Conservation (phyloP, 2,329 filamentous ascomycete species). For the Ciborinia camelliae region DNA sequence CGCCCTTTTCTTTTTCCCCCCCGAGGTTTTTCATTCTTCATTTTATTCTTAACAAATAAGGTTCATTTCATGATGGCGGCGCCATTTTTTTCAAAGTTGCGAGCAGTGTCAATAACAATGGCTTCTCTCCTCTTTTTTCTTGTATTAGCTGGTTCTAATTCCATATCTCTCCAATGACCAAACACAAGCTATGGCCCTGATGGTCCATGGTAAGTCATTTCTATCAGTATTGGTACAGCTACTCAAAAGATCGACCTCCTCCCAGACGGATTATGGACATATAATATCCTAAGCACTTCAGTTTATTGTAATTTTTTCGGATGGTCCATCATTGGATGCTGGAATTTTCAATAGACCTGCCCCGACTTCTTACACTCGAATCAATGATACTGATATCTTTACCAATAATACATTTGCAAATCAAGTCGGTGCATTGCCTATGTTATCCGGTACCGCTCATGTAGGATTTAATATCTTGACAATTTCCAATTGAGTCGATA, state of each 20-base stretch:
- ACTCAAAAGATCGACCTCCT: constrained; percentile 22
- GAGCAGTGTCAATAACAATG: neutral
- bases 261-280: constrained; percentile 22
- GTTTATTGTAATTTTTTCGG: constrained; percentile 20
- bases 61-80: neutral
- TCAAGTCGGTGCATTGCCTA: constrained; percentile 1
- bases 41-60: neutral
- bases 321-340: neutral
- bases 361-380: neutral
- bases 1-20: too few species aligned
- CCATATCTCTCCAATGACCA: constrained; percentile 20
- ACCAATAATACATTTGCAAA: neutral
- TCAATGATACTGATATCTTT: neutral
- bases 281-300: constrained; percentile 21
- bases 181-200: constrained; percentile 25
- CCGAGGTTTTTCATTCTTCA: neutral
- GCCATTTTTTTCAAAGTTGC: neutral
- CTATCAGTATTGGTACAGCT: constrained; percentile 22
- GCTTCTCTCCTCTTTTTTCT: neutral
- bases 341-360: neutral
- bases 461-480: constrained; percentile 4
- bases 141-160: neutral
- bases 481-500: neutral
- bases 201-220: constrained; percentile 28
- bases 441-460: neutral